Evolutionary conservation across 495 filamentous ascomycete species (phyloP).

Genomic region (Penicillium samsonianum): DNA sequence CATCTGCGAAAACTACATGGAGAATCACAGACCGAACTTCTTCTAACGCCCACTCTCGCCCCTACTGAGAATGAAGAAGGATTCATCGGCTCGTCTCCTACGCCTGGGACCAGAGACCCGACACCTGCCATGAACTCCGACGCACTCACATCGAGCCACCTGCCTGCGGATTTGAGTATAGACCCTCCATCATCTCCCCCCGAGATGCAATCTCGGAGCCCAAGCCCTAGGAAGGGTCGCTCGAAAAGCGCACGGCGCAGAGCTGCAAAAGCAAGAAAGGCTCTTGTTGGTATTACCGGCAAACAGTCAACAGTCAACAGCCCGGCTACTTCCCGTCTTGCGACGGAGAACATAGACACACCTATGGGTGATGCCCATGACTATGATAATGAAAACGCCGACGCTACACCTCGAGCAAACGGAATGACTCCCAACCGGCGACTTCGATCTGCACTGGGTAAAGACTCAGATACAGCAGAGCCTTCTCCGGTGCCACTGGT

Average conservation of each 20-base stretch:
- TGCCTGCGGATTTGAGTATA: neutral
- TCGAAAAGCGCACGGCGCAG: conserved; percentile 18
- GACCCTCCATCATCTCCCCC: conserved; percentile 48
- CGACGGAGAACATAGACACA: conserved; percentile 8
- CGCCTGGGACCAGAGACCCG: conserved; percentile 56
- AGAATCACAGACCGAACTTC: conserved; percentile 30
- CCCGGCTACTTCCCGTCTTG: conserved; percentile 11
- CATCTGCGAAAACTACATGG: conserved; percentile 31
- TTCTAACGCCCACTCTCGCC: conserved; percentile 52
- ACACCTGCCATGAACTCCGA: conserved; percentile 28
- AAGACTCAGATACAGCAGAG: conserved; percentile 14
- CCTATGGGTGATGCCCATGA: neutral
- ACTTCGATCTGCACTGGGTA: conserved; percentile 34
- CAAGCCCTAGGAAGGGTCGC: conserved; percentile 25
- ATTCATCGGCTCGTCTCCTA: conserved; percentile 80
- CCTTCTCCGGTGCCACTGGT: neutral
- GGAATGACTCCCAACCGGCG: conserved; percentile 29
- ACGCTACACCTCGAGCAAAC: conserved; percentile 11
- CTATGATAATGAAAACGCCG: conserved; percentile 15
- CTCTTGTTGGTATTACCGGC: conserved; percentile 5
- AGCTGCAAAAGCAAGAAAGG: conserved; percentile 23
- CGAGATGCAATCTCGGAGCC: conserved; percentile 29
- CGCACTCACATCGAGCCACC: neutral
- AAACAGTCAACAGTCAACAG: conserved; percentile 16
- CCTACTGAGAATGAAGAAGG: conserved; percentile 53